Evolutionary conservation across 2,329 filamentous ascomycete species (phyloP), one percentile per base, ranked within the genome.

Genomic region (Ceratocystis destructans): DNA sequence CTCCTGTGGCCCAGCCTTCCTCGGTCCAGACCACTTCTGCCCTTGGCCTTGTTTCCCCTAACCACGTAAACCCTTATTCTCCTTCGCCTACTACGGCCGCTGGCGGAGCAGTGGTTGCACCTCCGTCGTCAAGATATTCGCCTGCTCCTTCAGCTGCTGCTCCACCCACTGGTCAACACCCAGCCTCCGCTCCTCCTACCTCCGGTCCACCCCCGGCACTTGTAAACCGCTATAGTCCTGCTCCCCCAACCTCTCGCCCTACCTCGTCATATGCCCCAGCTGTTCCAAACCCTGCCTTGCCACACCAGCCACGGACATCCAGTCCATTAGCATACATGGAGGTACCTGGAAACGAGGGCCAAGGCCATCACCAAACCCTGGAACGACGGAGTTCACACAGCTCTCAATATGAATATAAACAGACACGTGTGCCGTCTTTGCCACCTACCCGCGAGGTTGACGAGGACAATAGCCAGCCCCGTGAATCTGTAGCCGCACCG

Each of bases 321-420:
- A 87, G 85, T 69, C 85, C 85, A 0, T 73, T 87, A 67, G 84
- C 84, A 5, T 83, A 87, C 70, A 86, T 85, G 67, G 84, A 87
- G 72, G 77, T 79, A 10, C 78, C 77, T 6, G 76, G 77, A 64
- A 77, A 78, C 41, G 75, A 76, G 59, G 68, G 74, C 6, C 72
- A 76, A 59, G 68, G 74, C 6, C 72, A 73, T 68, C 48, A 20
- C 8, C 73, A 5, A 80, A 83, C n/a, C 69, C 69, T 17, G 69
- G 72, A n/a, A 72, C 76, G 46, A 70, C 75, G n/a, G 78, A 81
- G 67, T 77, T 81, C 80, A 45, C 53, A 57, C 8, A 57, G 53
- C 53, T 57, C 53, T 20, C 80, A 80, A 1, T 80, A 83, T 69
- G 83, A 86, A 70, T 77, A 80, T 12, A 78, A 79, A 59, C 72